Evolutionary conservation across 306 rosid genomes (phyloP).

Genomic region (Hippophae rhamnoides): DNA sequence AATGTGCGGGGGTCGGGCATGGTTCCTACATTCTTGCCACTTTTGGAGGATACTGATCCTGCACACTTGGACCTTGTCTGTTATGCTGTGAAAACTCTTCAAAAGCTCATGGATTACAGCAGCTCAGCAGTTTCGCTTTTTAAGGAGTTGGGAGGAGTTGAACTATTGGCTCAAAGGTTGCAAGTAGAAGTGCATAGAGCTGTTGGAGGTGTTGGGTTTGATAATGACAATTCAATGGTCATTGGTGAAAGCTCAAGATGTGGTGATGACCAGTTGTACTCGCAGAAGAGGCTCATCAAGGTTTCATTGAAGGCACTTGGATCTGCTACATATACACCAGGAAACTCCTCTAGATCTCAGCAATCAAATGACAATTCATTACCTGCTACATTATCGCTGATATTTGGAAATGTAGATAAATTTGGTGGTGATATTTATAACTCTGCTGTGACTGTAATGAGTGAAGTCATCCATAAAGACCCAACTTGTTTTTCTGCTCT

Average conservation of each 20-base stretch:
- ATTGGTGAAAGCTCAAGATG: slow-evolving; percentile 65
- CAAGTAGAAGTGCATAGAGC: slow-evolving; percentile 76
- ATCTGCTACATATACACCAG: slow-evolving; percentile 80
- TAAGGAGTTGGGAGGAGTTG: slow-evolving; percentile 92
- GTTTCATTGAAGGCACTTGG: slow-evolving; percentile 92
- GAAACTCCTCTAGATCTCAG: slow-evolving; percentile 59
- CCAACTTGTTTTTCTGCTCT: slow-evolving; percentile 75
- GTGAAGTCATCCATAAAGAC: slow-evolving; percentile 95
- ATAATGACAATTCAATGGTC: slow-evolving; percentile 33
- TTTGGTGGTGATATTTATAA: slow-evolving; percentile 95
- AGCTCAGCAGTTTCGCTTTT: slow-evolving; percentile 89
- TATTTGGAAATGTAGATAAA: slow-evolving; percentile 64
- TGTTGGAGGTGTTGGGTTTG: slow-evolving; percentile 40
- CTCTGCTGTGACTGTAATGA: slow-evolving; percentile 96
- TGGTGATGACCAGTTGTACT: slow-evolving; percentile 54
- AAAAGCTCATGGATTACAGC: slow-evolving; percentile 95
- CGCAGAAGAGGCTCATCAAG: slow-evolving; percentile 79
- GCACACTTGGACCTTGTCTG: slow-evolving; percentile 85
- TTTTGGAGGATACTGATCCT: slow-evolving; percentile 89
- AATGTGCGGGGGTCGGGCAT: slow-evolving; percentile 90
- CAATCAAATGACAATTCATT: slow-evolving; percentile 60
- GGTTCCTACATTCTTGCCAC: slow-evolving; percentile 97
- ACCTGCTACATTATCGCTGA: slow-evolving; percentile 57
- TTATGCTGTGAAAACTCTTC: slow-evolving; percentile 91
- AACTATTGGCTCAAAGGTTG: slow-evolving; percentile 81